Conservation (phyloP, 192 early-diverging fungal genomes). For the Allomyces macrogynus region DNA sequence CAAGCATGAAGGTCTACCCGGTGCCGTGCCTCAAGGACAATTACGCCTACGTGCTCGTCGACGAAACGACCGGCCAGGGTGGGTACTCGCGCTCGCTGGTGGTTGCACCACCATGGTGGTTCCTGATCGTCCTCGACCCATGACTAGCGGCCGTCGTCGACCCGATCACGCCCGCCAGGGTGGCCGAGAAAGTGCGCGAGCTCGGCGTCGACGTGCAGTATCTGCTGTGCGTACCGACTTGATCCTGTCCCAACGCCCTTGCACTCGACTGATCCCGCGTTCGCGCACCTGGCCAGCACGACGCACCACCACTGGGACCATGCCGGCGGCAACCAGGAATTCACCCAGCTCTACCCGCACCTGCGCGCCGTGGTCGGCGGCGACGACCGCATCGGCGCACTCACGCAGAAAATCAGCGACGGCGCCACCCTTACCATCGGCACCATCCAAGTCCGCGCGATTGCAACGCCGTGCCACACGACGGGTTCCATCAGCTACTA, state of each 20-base stretch:
- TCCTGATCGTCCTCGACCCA: no score
- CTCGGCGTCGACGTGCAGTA: slow-evolving; percentile 1
- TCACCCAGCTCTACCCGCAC: neutral
- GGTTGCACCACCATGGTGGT: neutral
- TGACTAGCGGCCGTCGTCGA: slow-evolving; percentile 51
- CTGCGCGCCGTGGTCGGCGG: slow-evolving; percentile 61
- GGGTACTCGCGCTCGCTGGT: neutral
- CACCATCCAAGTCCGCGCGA: slow-evolving; percentile 40
- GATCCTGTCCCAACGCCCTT: slow-evolving; percentile 3
- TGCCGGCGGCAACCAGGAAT: slow-evolving; percentile 45
- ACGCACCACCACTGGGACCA: slow-evolving; percentile 91
- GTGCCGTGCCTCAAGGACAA: slow-evolving; percentile 54
- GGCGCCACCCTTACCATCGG: slow-evolving; percentile 54
- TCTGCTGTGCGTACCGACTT: neutral
- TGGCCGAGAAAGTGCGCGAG: slow-evolving; percentile 11
- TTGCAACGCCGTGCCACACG: slow-evolving; percentile 76
- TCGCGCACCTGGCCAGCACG: slow-evolving; percentile 15
- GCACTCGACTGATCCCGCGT: slow-evolving; percentile 12
- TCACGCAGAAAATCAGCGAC: slow-evolving; percentile 52
- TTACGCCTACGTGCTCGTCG: slow-evolving; percentile 66
- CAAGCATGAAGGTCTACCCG: slow-evolving; percentile 18
- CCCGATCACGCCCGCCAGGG: slow-evolving; percentile 62
- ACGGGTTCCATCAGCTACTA: slow-evolving; percentile 68
- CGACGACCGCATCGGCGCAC: slow-evolving; percentile 62
- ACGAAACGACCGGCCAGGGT: slow-evolving; percentile 26